Evolutionary conservation across 1,284 basidiomycete species (phyloP).

Genomic region (Cryptococcus hybrid): DNA sequence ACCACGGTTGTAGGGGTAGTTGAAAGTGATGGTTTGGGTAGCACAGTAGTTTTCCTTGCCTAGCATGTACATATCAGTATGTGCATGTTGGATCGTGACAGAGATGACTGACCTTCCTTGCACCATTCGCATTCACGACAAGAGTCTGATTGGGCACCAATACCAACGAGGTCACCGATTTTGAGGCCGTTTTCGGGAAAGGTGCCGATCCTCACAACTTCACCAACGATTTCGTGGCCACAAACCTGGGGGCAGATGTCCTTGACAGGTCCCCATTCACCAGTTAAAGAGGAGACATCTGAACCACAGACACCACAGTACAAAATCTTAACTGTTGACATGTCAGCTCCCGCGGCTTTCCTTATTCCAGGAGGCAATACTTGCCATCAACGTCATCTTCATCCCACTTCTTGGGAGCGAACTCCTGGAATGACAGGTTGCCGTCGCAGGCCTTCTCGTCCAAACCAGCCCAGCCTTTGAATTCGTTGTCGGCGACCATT

Average conservation of each 20-base stretch:
- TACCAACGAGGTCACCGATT: conserved; percentile 53
- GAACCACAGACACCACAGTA: conserved; percentile 41
- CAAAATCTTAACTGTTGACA: conserved; percentile 19
- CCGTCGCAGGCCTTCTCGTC: conserved; percentile 42
- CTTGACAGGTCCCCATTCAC: conserved; percentile 20
- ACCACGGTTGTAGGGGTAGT: conserved; percentile 14
- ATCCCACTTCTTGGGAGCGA: conserved; percentile 45
- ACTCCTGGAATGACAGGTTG: conserved; percentile 44
- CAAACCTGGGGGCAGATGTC: conserved; percentile 29
- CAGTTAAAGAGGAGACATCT: conserved; percentile 20
- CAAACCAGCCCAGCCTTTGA: conserved; percentile 43
- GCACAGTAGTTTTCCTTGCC: conserved; percentile 50
- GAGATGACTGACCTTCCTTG: conserved; percentile 43
- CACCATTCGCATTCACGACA: conserved; percentile 52
- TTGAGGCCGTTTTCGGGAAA: conserved; percentile 51
- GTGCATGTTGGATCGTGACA: conserved; percentile 48
- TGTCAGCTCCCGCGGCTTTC: background rate
- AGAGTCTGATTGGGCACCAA: conserved; percentile 54
- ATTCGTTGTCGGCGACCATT: conserved; percentile 14
- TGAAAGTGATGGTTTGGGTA: conserved; percentile 26
- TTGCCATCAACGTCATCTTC: conserved; percentile 50
- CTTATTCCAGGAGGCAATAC: conserved; percentile 9
- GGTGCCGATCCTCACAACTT: conserved; percentile 46
- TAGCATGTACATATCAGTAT: conserved; percentile 34
- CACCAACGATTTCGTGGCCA: conserved; percentile 56